Base-by-base conservation (phyloP, 2,329 filamentous ascomycete species). In the Magnaporthiopsis rhizophila region DNA sequence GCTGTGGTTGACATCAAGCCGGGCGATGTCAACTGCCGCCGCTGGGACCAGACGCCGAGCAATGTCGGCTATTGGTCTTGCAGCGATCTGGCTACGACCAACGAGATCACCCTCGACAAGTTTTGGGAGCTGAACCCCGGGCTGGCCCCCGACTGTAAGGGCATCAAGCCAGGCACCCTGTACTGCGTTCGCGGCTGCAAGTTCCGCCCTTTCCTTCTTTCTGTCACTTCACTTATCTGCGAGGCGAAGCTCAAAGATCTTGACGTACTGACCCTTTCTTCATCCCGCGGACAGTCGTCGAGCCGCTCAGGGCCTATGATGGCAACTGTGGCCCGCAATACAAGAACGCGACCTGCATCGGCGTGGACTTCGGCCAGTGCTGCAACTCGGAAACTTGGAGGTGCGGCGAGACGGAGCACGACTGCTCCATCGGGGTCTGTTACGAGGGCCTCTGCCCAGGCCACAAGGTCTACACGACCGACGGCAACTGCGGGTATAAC, bases 351-450 rank as follows among this genome's bases (percentile, higher is more conserved):
- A 73, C 74, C 4, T 76, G 74, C 63, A 30, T 71, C 38, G 73
- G 72, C 21, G 68, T 66, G n/a, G 66, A 68, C 4, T 38, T 62
- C 1, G 28, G 24, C 53, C 71, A 70, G 57, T 76, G 73, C 68
- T 76, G 73, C 65, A 75, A 75, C 65, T 65, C 70, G 11, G 58
- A 72, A 65, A 76, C 69, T 11, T 75, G 68, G 67, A 74, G 32
- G 18, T 75, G 73, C 67, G 72, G 73, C 36, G 58, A 71, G 45
- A 65, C 69, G 21, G 58, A 26, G 60, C 4, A 61, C 59, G 59
- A 61, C 59, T 58, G 61, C 53, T 45, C 61, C 9, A 45, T 34
- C 28, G 61, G 61, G 8, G 36, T 34, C 15, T 62, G 61, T 30
- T 62, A 62, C 50, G 61, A 62, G 50, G 61, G 61, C 21, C 45